Evolutionary conservation across 1,139 yeast genomes (phyloP), one percentile per base, ranked within the genome.

Genomic region (Kodamaea sp.): DNA sequence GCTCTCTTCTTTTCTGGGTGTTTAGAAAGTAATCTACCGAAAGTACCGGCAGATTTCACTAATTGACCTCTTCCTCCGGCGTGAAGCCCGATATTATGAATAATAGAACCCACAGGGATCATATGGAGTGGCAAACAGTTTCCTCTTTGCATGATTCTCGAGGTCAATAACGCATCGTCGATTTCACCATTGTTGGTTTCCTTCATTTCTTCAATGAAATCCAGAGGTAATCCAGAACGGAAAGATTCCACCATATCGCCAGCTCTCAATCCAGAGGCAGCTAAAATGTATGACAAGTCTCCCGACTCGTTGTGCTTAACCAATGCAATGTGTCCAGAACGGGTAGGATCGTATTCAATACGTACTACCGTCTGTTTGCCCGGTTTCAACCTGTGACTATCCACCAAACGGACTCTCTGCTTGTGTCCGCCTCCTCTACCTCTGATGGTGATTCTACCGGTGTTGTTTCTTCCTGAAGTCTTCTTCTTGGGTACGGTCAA

Each of bases 391-490:
- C 99, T 76, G 50, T 71, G 70, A 54, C 83, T 82, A 61, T 92
- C 99, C 19, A 92, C 75, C 30, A 86, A 60, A 53, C 99, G 78
- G 27, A 85, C 76, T 61, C 98, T 78, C 55, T 89, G 82, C 61
- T 85, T 88, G 59, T 87, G 95, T 29, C 97, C 98, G 52, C 98
- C 98, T 59, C 98, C 98, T 61, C 94, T 80, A 58, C 94, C 97
- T 57, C 98, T 80, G 27, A 88, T 83, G 7, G 96, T 87, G 51
- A 92, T 87, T 47, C 78, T 76, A 48, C 99, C 99, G 9, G 83
- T 71, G 61, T 85, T 75, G 60, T 92, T 90, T 66, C 99, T 82
- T 47, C 99, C 99, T 35, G 95, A 84, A 31, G 80, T 78, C 42
- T 78, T 76, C 57, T 82, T 81, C 53, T 78, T 79, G 24, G 90